Evolutionary conservation across 75 land plant species (phyloP).

Genomic region (Sequoiadendron giganteum): DNA sequence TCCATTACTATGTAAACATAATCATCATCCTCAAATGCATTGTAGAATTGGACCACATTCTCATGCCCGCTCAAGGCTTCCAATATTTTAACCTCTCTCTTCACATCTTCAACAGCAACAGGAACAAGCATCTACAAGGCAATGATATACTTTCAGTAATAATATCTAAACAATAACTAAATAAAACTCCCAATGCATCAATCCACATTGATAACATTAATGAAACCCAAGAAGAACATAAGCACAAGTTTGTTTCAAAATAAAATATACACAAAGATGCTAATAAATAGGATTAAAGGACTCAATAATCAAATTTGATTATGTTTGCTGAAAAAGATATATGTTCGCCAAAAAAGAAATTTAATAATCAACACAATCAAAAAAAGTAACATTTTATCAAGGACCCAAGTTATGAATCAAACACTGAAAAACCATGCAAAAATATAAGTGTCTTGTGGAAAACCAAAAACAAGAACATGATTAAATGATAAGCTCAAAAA

Average conservation of each 20-base stretch:
- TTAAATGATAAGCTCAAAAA: neutral
- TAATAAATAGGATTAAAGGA: neutral
- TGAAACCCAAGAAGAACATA: neutral
- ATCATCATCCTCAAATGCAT: slow-evolving; percentile 55
- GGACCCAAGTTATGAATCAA: neutral
- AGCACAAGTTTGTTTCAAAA: neutral
- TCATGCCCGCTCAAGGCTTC: slow-evolving; percentile 49
- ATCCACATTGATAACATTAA: neutral
- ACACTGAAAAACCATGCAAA: too few species aligned
- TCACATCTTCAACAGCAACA: slow-evolving; percentile 50
- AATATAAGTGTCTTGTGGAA: too few species aligned
- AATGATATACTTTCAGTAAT: neutral
- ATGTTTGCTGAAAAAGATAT: neutral
- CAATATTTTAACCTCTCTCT: slow-evolving; percentile 42
- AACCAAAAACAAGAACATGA: too few species aligned
- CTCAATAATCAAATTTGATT: neutral
- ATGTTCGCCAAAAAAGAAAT: neutral
- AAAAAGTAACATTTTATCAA: neutral
- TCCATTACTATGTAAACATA: slow-evolving; percentile 52
- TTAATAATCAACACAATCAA: neutral
- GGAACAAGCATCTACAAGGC: slow-evolving; percentile 40
- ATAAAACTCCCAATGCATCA: neutral
- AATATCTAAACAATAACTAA: neutral
- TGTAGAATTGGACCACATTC: slow-evolving; percentile 44
- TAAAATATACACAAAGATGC: neutral